Evolutionary conservation across 2,329 filamentous ascomycete species (phyloP), one percentile per base, ranked within the genome.

Genomic region (Hypoxylon sp.): DNA sequence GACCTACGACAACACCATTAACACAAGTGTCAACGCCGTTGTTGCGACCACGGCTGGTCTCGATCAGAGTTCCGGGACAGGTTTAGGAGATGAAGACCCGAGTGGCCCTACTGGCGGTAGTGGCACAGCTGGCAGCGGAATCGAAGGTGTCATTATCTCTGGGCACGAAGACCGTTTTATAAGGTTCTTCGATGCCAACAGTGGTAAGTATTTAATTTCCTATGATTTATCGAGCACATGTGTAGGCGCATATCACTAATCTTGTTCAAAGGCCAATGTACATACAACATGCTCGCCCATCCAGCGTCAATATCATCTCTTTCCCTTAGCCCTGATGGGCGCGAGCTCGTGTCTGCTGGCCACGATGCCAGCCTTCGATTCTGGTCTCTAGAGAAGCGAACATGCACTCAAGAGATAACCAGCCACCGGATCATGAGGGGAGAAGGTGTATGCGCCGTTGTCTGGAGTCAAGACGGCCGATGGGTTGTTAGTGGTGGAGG

Each of bases 231-330:
- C 3, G 44, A 9, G 10, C 17, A 6, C 48, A 33, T n/a, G 4
- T 31, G 6, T 59, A 35, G 29, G 29, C 29, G 29, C 19, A 17
- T 26, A 8, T 63, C n/a, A 42, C 39, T 56, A 61, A 67, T 48
- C 37, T 17, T 6, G 9, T 22, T 5, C 2, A n/a, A 72, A 98
- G 96, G 96, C 63, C 96, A 99, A 94, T 98, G 94, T 83, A 98
- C 96, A 71, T 99, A 99, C 82, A 97, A 92, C 76, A 99, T 99
- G 96, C 89, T 98, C 66, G 96, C 96, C 5, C 96, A 99, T 75
- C 94, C 96, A 0, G 92, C 94, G 2, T 91, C 96, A 63, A 98
- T 99, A 72, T 97, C 96, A 1, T 92, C 93, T 26, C 87, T 99
- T 4, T 97, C 94, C 0, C 88, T 99, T 19, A 97, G 94, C 73